These are phyloP conservation scores for Quercus ilex DNA, from an alignment of 306 rosid genomes.

Conservation along the genomic window DNA sequence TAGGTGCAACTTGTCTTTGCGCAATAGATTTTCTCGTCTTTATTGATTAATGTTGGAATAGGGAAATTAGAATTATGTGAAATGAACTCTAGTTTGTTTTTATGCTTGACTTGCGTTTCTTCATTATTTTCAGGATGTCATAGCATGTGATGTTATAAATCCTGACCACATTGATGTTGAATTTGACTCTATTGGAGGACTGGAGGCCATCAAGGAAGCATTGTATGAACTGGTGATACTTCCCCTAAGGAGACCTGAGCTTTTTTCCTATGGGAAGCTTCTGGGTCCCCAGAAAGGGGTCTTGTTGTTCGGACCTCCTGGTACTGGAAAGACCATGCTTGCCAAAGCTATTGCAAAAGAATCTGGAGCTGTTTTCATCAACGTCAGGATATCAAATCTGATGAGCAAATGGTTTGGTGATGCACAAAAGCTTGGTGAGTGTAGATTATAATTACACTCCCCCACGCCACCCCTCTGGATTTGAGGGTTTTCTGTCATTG, in stretches of 20 bases:
- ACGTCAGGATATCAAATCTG: conserved; percentile 84
- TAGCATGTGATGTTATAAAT: conserved; percentile 94
- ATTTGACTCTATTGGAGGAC: conserved; percentile 83
- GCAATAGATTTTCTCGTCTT: not conserved
- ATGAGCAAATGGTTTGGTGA: conserved; percentile 99
- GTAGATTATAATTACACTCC: not conserved
- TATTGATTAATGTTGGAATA: not conserved
- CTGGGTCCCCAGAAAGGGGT: conserved; percentile 97
- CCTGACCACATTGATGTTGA: conserved; percentile 92
- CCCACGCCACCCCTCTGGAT: not conserved
- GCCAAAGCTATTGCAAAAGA: conserved; percentile 99
- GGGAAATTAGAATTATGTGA: no score
- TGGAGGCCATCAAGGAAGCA: conserved; percentile 75
- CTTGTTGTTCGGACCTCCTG: conserved; percentile 92
- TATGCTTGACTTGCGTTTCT: conserved; percentile 1
- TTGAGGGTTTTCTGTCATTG: not conserved
- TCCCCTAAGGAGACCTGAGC: conserved; percentile 75
- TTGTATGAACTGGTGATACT: conserved; percentile 88
- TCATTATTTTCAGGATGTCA: conserved; percentile 70
- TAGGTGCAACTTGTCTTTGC: not conserved
- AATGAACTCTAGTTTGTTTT: not conserved
- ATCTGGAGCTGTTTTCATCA: conserved; percentile 93
- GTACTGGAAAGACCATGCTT: conserved; percentile 99
- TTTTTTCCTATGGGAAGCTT: conserved; percentile 82
- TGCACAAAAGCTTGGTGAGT: conserved; percentile 97